Conservation (phyloP, 2,329 filamentous ascomycete species). For the Aureobasidium sp. region DNA sequence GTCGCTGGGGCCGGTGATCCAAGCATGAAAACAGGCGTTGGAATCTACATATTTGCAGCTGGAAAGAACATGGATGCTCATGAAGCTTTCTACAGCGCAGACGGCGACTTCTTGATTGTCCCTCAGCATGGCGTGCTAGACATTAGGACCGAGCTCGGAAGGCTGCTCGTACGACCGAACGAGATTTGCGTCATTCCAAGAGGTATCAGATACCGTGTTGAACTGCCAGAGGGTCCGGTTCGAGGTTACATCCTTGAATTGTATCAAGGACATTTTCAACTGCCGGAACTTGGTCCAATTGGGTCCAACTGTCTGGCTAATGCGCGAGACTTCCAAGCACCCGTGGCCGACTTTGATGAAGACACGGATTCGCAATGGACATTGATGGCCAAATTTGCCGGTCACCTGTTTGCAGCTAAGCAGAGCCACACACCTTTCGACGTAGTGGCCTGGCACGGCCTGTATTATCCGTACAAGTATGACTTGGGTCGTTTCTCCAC, state of each 20-base stretch:
- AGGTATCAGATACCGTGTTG: constrained; percentile 58
- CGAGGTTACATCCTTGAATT: constrained; percentile 62
- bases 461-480: constrained; percentile 56
- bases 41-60: constrained; percentile 73
- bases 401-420: constrained; percentile 52
- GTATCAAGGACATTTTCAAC: constrained; percentile 56
- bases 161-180: constrained; percentile 58
- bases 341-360: constrained; percentile 52
- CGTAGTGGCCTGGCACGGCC: constrained; percentile 67
- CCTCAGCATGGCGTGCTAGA: constrained; percentile 59
- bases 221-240: constrained; percentile 52
- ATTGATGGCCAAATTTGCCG: constrained; percentile 56
- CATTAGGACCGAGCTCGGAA: constrained; percentile 62
- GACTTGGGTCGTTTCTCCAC: constrained; percentile 52
- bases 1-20: constrained; percentile 75
- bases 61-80: constrained; percentile 69
- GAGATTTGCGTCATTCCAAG: constrained; percentile 61
- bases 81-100: constrained; percentile 75
- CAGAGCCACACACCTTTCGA: constrained; percentile 64
- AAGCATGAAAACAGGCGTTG: constrained; percentile 69
- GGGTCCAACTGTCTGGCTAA: constrained; percentile 62
- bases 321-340: constrained; percentile 57
- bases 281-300: constrained; percentile 61
- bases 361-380: constrained; percentile 49
- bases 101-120: constrained; percentile 61